Conservation (phyloP, 2,329 filamentous ascomycete genomes). For the Pseudonectria buxi region DNA sequence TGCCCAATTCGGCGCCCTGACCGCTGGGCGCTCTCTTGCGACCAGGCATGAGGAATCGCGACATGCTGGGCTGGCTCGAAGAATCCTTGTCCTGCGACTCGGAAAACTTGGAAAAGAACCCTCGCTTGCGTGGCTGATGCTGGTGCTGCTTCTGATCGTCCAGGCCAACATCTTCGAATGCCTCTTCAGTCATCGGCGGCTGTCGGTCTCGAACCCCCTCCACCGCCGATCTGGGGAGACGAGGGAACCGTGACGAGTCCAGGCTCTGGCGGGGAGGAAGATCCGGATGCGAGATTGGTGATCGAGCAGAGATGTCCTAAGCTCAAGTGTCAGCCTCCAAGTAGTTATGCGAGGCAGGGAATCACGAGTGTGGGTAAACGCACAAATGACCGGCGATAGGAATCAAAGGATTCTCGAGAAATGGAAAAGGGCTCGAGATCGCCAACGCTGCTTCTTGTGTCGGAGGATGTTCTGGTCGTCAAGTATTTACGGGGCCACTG, state of each 20-base stretch:
- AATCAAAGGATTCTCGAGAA: conserved; percentile 93
- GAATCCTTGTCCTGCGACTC: conserved; percentile 41
- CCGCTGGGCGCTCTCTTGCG: conserved; percentile 62
- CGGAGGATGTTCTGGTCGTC: conserved; percentile 46
- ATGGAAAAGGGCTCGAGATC: conserved; percentile 94
- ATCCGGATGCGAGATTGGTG: conserved; percentile 60
- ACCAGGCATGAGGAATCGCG: conserved; percentile 61
- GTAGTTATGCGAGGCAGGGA: no score
- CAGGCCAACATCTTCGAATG: conserved; percentile 85
- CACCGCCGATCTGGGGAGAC: conserved; percentile 55
- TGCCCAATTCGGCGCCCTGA: conserved; percentile 63
- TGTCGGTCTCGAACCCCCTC: conserved; percentile 52
- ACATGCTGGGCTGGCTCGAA: conserved; percentile 34
- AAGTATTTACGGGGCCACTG: conserved; percentile 62
- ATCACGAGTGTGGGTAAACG: conserved; percentile 26
- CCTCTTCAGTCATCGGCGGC: conserved; percentile 65
- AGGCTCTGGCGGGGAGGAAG: conserved; percentile 67
- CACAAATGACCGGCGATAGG: conserved; percentile 92
- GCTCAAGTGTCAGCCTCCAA: conserved; percentile 14
- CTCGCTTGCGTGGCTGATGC: conserved; percentile 43
- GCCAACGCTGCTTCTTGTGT: conserved; percentile 56
- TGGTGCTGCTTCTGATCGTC: conserved; percentile 57
- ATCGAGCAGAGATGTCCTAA: conserved; percentile 85
- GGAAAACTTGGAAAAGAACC: conserved; percentile 72
- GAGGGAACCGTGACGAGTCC: conserved; percentile 63